These are phyloP conservation scores for Neodidymelliopsis sp. DNA, from an alignment of 2,329 filamentous ascomycete species.

Conservation along the genomic window DNA sequence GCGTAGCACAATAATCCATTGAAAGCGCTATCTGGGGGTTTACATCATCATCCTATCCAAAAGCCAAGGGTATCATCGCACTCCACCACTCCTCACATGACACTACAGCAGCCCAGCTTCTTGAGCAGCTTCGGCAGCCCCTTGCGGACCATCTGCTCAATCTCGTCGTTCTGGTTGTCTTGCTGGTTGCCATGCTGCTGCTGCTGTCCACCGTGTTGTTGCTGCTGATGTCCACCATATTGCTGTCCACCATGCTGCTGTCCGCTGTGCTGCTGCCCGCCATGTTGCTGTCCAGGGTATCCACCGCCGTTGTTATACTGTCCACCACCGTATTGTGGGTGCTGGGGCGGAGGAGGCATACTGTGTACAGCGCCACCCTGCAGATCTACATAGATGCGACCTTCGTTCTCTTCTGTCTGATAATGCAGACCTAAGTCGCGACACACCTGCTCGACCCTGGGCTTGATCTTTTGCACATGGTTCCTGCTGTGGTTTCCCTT, in stretches of 20 bases:
- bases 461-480: constrained; percentile 93
- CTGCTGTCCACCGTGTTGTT: constrained; percentile 51
- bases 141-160: constrained; percentile 68
- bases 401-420: constrained; percentile 85
- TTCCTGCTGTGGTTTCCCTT: constrained; percentile 87
- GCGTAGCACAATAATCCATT: no score
- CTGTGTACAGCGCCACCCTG: constrained; percentile 67
- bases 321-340: constrained; percentile 47
- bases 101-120: constrained; percentile 73
- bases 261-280: constrained; percentile 54
- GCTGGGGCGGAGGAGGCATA: constrained; percentile 51
- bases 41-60: no score
- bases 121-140: constrained; percentile 66
- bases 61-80: constrained; percentile 21
- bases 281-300: constrained; percentile 43
- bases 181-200: constrained; percentile 48
- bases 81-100: constrained; percentile 65
- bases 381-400: constrained; percentile 87
- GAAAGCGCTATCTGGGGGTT: no score
- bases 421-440: constrained; percentile 82
- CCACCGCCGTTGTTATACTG: constrained; percentile 37
- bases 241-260: constrained; percentile 50
- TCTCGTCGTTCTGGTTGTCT: constrained; percentile 61
- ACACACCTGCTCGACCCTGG: constrained; percentile 89
- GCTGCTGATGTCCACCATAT: constrained; percentile 44